Evolutionary conservation across 2,329 filamentous ascomycete species (phyloP), one percentile per base, ranked within the genome.

Genomic region (Beauveria sp.): DNA sequence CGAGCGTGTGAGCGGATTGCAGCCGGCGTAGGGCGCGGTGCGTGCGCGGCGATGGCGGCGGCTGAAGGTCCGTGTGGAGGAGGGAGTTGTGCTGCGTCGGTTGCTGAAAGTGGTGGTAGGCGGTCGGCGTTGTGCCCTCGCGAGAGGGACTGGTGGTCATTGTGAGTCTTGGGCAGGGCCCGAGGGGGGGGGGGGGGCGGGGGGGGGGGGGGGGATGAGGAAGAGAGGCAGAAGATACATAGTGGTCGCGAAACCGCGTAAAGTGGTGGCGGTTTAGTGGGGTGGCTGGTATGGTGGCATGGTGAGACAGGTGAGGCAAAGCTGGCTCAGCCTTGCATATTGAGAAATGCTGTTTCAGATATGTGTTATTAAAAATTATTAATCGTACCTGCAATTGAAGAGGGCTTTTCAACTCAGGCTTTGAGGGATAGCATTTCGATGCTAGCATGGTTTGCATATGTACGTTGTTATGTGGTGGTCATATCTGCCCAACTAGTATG

Each of bases 1-100:
- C 84, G 59, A 91, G 75, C 73, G 82, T 79, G 76, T 91, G 88
- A 56, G 90, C 88, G 38, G 89, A 92, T 73, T 91, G 88, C 34
- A 91, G 84, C 71, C 88, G 87, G 67, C 89, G 84, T 63, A 92
- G 79, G 52, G 84, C 82, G 68, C 88, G 84, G 70, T 86, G 84
- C 28, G 85, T 85, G 64, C 85, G 82, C 49, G 86, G 86, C 30
- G 86, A 86, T 26, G 84, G 79, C 64, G 85, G 81, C 53, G 80
- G 72, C 68, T 82, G 78, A 59, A 82, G 75, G 65, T 83, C 77
- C 45, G 78, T 74, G 43, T 73, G 71, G 62, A 75, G 63, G 45
- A 62, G 60, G 24, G 60, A 45, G 60, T 18, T 62, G 55, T 56
- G 55, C 20, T 52, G 55, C 3, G 43, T 40, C 9, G 10, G 52